A percentile compares a stretch with the other conserved stretches of the same genome.
Conservation (phyloP, 2,329 filamentous ascomycete species). For the Aspergillus vadensis region DNA sequence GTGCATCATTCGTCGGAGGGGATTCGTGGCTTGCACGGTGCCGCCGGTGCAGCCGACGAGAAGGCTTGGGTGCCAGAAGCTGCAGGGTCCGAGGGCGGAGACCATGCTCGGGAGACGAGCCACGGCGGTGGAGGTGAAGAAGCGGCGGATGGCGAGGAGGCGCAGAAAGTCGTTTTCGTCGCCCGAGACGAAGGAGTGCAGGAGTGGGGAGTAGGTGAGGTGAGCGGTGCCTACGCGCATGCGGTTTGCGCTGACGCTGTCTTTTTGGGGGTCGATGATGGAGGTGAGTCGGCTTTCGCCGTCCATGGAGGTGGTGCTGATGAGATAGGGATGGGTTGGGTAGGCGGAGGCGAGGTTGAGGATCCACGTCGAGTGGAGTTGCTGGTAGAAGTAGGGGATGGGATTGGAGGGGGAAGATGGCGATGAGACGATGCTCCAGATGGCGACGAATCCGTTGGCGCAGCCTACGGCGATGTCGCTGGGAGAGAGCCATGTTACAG, state of each 20-base stretch:
- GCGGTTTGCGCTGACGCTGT: slow-evolving; percentile 50
- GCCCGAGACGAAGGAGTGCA: slow-evolving; percentile 55
- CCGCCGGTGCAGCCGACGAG: slow-evolving; percentile 57
- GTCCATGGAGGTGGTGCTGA: slow-evolving; percentile 57
- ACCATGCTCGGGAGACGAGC: slow-evolving; percentile 49
- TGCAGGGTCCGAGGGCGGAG: slow-evolving; percentile 38
- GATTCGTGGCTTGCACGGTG: slow-evolving; percentile 54
- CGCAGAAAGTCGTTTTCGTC: slow-evolving; percentile 58
- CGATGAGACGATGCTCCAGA: slow-evolving; percentile 51
- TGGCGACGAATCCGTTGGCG: slow-evolving; percentile 58
- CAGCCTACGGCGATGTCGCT: slow-evolving; percentile 58
- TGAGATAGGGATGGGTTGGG: slow-evolving; percentile 54
- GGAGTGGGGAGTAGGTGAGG: slow-evolving; percentile 58
- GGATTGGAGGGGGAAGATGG: slow-evolving; percentile 19
- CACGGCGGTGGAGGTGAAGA: slow-evolving; percentile 52
- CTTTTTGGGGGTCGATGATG: slow-evolving; percentile 50
- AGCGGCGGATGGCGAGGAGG: slow-evolving; percentile 53
- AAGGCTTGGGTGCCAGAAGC: slow-evolving; percentile 54
- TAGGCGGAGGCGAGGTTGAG: slow-evolving; percentile 51
- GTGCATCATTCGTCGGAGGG: slow-evolving; percentile 53
- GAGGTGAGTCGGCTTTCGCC: slow-evolving; percentile 60
- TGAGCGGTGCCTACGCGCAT: slow-evolving; percentile 52
- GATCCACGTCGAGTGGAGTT: slow-evolving; percentile 41
- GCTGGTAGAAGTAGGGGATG: slow-evolving; percentile 40
- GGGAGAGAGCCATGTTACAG: slow-evolving; percentile 59